Percentiles rank a stretch among this genome's conserved stretches.
Conservation (phyloP, 2,329 filamentous ascomycete species). For the Escovopsis sp. region DNA sequence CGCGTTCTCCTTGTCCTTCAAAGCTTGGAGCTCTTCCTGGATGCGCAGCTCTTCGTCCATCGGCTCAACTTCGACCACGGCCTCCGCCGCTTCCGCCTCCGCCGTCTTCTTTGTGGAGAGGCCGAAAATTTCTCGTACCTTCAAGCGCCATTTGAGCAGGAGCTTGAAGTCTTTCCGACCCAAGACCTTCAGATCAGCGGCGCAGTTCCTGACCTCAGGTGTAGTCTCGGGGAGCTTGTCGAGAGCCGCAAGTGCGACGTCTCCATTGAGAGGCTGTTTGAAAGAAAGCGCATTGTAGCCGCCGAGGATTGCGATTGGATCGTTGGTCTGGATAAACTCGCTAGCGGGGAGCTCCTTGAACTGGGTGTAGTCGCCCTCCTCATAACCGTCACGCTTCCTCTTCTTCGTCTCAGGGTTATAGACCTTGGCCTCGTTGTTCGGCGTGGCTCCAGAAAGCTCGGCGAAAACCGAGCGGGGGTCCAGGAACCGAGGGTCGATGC, state of each 20-base stretch:
- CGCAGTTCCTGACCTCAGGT: constrained; percentile 63
- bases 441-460: constrained; percentile 68
- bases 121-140: constrained; percentile 80
- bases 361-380: constrained; percentile 86
- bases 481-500: constrained; percentile 81
- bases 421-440: constrained; percentile 95
- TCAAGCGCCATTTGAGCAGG: constrained; percentile 77
- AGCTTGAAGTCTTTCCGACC: constrained; percentile 91
- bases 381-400: constrained; percentile 92
- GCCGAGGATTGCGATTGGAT: constrained; percentile 86
- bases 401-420: constrained; percentile 98
- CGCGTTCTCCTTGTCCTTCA: constrained; percentile 64
- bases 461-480: constrained; percentile 85
- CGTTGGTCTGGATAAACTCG: constrained; percentile 85
- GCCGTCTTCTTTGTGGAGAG: constrained; percentile 59
- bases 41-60: constrained; percentile 94
- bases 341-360: constrained; percentile 80
- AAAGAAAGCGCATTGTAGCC: constrained; percentile 75
- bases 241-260: constrained; percentile 75
- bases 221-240: constrained; percentile 80
- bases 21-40: constrained; percentile 69
- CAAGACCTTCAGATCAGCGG: constrained; percentile 73
- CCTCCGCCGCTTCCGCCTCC: constrained; percentile 33
- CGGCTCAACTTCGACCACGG: constrained; percentile 67
- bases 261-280: constrained; percentile 60